phyloP scores from a whole-genome alignment of 148 eudicot species.

The Salicornia ramosissima region DNA sequence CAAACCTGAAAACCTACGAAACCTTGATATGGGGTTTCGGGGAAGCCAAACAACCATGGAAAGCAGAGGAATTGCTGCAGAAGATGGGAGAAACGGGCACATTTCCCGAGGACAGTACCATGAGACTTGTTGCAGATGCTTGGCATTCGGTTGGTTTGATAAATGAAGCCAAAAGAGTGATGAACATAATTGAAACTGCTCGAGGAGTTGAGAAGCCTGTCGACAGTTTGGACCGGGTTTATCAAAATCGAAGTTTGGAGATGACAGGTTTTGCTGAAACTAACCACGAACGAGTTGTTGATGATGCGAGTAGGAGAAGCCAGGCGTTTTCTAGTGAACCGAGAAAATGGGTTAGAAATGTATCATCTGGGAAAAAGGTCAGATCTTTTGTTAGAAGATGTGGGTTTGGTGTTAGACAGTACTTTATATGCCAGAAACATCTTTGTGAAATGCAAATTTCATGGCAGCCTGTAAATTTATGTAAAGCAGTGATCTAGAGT shows the following conservation, averaged over 20 bases:
- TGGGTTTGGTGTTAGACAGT: constrained; percentile 33
- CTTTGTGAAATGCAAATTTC: constrained; percentile 20
- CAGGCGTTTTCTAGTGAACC: constrained; percentile 32
- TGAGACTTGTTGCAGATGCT: constrained; percentile 68
- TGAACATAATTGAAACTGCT: constrained; percentile 19
- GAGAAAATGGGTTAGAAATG: constrained; percentile 25
- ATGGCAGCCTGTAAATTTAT: constrained; percentile 31
- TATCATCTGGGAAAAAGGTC: constrained; percentile 18
- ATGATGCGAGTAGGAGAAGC: constrained; percentile 29
- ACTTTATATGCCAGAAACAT: constrained; percentile 25
- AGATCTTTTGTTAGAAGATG: constrained; percentile 22
- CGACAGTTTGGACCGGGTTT: constrained; percentile 21
- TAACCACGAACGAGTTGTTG: constrained; percentile 27
- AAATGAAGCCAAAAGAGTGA: constrained; percentile 55
- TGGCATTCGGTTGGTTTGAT: constrained; percentile 73
- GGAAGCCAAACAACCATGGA: constrained; percentile 88
- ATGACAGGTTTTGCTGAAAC: constrained; percentile 14
- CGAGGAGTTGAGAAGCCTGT: constrained; percentile 18
- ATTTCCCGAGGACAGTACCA: constrained; percentile 46
- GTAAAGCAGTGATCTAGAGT: constrained; percentile 36
- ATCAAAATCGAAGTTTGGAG: constrained; percentile 21
- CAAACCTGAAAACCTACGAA: constrained; percentile 73
- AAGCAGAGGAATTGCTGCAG: constrained; percentile 68
- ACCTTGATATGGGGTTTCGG: constrained; percentile 88
- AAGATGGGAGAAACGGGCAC: constrained; percentile 57